phyloP scores from a whole-genome alignment of 805 yeast genomes.

The Saccharomycodes ludwigii region DNA sequence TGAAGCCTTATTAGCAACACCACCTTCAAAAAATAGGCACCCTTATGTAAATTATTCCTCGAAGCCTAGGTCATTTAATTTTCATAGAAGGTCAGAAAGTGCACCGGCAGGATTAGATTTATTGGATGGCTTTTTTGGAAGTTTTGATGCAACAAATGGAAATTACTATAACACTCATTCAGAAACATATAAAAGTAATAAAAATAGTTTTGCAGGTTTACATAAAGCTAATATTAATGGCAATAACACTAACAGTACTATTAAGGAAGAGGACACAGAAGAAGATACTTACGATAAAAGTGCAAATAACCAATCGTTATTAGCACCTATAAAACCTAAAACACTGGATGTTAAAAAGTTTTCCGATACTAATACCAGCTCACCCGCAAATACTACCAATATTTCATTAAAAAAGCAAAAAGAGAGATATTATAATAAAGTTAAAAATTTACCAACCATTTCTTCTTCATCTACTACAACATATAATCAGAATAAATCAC shows the following conservation, averaged over 20 bases:
- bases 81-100: slow-evolving; percentile 42
- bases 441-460: too few relatives aligned
- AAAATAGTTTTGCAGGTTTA: not conserved
- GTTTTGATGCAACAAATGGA: slow-evolving; percentile 1
- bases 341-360: slow-evolving; percentile 22
- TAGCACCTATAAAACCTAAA: slow-evolving; percentile 12
- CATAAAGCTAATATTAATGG: slow-evolving; percentile 1
- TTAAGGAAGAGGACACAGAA: slow-evolving; percentile 22
- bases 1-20: not conserved
- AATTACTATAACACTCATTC: slow-evolving; percentile 2
- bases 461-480: too few relatives aligned
- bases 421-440: too few relatives aligned
- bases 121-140: slow-evolving; percentile 10
- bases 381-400: too few relatives aligned
- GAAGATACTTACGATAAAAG: not conserved
- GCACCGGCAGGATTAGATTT: slow-evolving; percentile 39
- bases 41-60: slow-evolving; percentile 4
- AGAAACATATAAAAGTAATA: not conserved
- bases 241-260: slow-evolving; percentile 18
- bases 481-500: too few relatives aligned
- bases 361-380: too few relatives aligned
- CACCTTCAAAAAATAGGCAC: slow-evolving; percentile 4
- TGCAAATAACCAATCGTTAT: slow-evolving; percentile 5
- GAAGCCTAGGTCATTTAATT: slow-evolving; percentile 20
- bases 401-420: too few relatives aligned